phyloP scores from a whole-genome alignment of 805 yeast genomes.

The Zygosaccharomyces siamensis region DNA sequence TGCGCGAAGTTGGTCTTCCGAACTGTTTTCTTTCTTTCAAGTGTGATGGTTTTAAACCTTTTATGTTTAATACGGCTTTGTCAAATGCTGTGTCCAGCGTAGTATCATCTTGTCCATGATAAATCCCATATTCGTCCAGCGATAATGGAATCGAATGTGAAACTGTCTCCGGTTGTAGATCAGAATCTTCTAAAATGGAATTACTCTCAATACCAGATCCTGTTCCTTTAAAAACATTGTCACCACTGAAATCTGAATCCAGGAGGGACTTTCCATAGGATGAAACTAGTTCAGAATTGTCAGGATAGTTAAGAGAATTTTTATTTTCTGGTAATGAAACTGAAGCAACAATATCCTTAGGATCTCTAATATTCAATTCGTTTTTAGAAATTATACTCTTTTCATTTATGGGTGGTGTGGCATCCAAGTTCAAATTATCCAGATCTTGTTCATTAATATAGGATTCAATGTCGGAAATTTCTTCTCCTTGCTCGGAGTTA shows the following conservation, averaged over 20 bases:
- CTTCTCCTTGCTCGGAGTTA: constrained; percentile 7
- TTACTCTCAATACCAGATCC: constrained; percentile 12
- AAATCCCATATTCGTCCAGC: constrained; percentile 22
- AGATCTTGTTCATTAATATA: constrained; percentile 33
- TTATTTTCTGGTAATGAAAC: neutral
- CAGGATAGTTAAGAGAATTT: neutral
- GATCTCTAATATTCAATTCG: neutral
- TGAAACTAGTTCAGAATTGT: constrained; percentile 19
- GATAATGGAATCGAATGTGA: constrained; percentile 28
- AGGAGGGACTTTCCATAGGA: constrained; percentile 35
- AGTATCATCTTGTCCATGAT: constrained; percentile 26
- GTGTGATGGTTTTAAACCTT: constrained; percentile 9
- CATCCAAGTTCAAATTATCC: constrained; percentile 22
- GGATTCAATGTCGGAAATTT: constrained; percentile 32
- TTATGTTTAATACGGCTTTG: constrained; percentile 21
- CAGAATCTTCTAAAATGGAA: constrained; percentile 19
- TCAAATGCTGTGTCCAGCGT: constrained; percentile 25
- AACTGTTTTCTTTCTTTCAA: constrained; percentile 19
- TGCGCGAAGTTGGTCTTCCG: constrained; percentile 12
- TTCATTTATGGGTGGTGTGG: constrained; percentile 9
- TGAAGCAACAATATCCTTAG: neutral
- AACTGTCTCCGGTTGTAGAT: constrained; percentile 17
- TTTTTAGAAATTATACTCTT: constrained; percentile 8
- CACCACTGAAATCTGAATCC: constrained; percentile 32
- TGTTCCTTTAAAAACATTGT: constrained; percentile 15